phyloP scores from a whole-genome alignment of 768 basidiomycete genomes.

The Mycena maculata region DNA sequence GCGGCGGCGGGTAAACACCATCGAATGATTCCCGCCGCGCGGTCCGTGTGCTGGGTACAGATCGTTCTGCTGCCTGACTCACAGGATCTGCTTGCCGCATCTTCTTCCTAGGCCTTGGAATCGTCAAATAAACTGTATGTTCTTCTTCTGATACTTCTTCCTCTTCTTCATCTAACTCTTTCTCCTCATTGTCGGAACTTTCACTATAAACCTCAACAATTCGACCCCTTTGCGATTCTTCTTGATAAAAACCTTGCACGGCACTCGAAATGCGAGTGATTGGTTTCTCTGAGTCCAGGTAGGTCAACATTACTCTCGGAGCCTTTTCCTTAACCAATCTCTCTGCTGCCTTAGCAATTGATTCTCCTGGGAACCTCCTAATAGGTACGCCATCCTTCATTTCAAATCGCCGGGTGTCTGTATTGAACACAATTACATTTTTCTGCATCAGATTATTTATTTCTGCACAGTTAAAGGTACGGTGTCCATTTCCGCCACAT shows the following conservation, averaged over 20 bases:
- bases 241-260: background rate
- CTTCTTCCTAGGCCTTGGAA: background rate
- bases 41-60: background rate
- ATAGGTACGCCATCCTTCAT: background rate
- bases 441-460: background rate
- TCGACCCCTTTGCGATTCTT: background rate
- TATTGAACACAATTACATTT: background rate
- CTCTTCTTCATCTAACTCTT: background rate
- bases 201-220: background rate
- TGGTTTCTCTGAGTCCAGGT: background rate
- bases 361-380: background rate
- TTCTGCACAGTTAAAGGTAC: background rate
- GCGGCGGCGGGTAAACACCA: background rate
- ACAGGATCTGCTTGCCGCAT: background rate
- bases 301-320: background rate
- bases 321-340: background rate
- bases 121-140: background rate
- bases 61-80: background rate
- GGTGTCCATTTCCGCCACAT: background rate
- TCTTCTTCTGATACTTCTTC: background rate
- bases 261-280: rapidly evolving
- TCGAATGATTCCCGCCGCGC: background rate
- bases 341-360: background rate
- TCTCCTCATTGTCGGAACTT: background rate
- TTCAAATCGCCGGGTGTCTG: background rate